These are phyloP conservation scores for Monilinia fructicola DNA, from an alignment of 2,329 filamentous ascomycete genomes.

Conservation along the genomic window DNA sequence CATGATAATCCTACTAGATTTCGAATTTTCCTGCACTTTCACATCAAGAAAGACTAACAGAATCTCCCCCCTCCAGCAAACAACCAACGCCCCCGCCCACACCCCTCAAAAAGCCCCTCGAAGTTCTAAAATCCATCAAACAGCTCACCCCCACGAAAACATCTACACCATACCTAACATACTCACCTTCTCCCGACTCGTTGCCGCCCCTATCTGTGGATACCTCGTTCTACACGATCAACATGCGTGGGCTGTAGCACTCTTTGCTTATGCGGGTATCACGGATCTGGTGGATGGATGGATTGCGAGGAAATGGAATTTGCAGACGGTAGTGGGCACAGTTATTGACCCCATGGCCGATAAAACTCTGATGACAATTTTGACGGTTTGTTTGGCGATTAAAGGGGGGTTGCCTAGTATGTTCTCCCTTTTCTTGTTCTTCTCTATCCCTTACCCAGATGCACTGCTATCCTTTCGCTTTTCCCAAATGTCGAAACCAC, in stretches of 20 bases:
- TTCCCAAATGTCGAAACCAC: not conserved
- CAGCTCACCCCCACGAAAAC: constrained; percentile 65
- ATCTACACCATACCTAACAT: constrained; percentile 97
- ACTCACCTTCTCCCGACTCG: constrained; percentile 80
- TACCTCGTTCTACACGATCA: constrained; percentile 85
- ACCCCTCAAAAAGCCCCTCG: constrained; percentile 28
- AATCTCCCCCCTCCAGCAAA: not conserved
- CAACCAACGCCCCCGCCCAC: not conserved
- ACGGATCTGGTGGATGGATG: constrained; percentile 93
- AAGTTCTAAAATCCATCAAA: constrained; percentile 35
- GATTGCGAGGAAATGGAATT: constrained; percentile 83
- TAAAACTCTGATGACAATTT: constrained; percentile 90
- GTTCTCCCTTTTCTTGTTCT: constrained; percentile 40
- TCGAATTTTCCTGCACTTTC: not conserved
- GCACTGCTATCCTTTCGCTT: not conserved
- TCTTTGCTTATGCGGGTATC: constrained; percentile 91
- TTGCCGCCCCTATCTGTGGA: constrained; percentile 80
- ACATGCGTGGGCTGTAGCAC: constrained; percentile 71
- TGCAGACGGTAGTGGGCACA: constrained; percentile 90
- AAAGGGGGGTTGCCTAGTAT: constrained; percentile 78
- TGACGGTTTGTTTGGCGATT: constrained; percentile 80
- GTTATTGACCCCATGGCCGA: constrained; percentile 97
- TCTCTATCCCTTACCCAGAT: not conserved
- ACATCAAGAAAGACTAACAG: not conserved
- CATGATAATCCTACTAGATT: not conserved